Base-by-base conservation (phyloP, 495 filamentous ascomycete species). In the Penicillium lividum region DNA sequence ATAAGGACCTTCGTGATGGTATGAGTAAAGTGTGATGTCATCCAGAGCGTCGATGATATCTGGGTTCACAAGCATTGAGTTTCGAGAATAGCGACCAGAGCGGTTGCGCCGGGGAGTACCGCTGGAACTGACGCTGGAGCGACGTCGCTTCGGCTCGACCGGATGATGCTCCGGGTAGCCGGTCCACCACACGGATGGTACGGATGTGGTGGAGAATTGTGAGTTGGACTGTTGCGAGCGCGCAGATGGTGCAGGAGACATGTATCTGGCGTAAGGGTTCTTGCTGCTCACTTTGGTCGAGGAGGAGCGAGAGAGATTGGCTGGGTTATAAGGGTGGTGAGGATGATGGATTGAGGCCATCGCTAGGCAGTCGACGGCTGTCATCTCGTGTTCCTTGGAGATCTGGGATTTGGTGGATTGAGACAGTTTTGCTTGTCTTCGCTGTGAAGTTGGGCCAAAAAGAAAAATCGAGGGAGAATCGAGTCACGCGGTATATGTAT, bases 1-100 rank as follows among this genome's bases (percentile, higher is more conserved):
- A 61, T 90, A 98, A 0, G 94, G 94, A 0, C 94, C 94, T 55
- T 89, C 90, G 62, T 98, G 94, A 68, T 98, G 94, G 65, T 96
- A 98, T 3, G 77, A 72, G 7, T 70, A 73, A 16, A 79, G 77
- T 3, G 78, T 80, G 2, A 86, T 73, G 51, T 77, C 73, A 63
- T 96, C 94, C 0, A 98, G 82, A 3, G 79, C 68, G 71, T 98
- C 94, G 61, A 98, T 92, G 11, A 79, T 78, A 66, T 98, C 94
- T 0, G 90, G 76, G 31, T 86, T 82, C 15, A 89, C 85, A 10
- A 87, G 76, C 51, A 84, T 83, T 51, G 80, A 84, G 59, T 82
- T 84, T 7, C 82, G 79, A 3, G 89, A 79, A 66, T 87, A 60
- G 38, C 11, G 31, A 5, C 31, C 18, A 1, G 31, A 52, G 50